phyloP scores from a whole-genome alignment of 1,284 basidiomycete genomes.

The Naganishia sp. region DNA sequence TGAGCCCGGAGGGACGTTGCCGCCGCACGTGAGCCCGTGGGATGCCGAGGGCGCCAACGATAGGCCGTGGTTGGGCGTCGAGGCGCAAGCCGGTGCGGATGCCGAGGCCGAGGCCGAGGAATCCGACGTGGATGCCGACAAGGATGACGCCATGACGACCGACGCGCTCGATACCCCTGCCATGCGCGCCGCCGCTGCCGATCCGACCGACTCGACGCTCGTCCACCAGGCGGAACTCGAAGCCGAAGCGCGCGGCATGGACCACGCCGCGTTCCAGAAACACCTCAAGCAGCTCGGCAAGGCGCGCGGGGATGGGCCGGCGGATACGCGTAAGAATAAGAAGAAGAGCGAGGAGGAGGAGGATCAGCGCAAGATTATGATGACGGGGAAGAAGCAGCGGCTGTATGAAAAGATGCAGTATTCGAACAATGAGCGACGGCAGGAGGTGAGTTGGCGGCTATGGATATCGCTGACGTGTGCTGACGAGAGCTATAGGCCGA shows the following conservation, averaged over 20 bases:
- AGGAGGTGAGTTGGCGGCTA: constrained; percentile 67
- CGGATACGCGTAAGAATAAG: constrained; percentile 47
- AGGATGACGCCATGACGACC: too few species aligned
- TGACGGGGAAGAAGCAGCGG: constrained; percentile 96
- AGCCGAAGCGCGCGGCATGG: constrained; percentile 86
- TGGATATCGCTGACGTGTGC: not conserved
- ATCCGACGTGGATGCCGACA: constrained; percentile 44
- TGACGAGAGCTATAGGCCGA: constrained; percentile 56
- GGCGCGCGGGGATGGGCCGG: constrained; percentile 50
- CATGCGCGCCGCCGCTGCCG: constrained; percentile 61
- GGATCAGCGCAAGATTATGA: constrained; percentile 97
- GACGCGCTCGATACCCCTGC: constrained; percentile 49
- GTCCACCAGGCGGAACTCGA: constrained; percentile 87
- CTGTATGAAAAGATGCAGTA: constrained; percentile 95
- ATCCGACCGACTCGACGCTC: constrained; percentile 67
- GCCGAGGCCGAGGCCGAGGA: constrained; percentile 50
- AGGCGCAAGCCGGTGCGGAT: constrained; percentile 49
- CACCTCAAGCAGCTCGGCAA: constrained; percentile 70
- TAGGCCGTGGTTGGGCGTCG: constrained; percentile 61
- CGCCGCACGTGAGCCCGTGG: constrained; percentile 96
- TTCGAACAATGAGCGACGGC: constrained; percentile 73
- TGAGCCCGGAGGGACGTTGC: constrained; percentile 80
- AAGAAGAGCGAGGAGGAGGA: constrained; percentile 59
- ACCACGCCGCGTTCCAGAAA: constrained; percentile 78
- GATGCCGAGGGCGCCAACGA: constrained; percentile 67